A percentile compares a stretch with the other conserved stretches of the same genome.
phyloP scores from a whole-genome alignment of 1,139 yeast genomes.

The Saccharomyces hybrid region DNA sequence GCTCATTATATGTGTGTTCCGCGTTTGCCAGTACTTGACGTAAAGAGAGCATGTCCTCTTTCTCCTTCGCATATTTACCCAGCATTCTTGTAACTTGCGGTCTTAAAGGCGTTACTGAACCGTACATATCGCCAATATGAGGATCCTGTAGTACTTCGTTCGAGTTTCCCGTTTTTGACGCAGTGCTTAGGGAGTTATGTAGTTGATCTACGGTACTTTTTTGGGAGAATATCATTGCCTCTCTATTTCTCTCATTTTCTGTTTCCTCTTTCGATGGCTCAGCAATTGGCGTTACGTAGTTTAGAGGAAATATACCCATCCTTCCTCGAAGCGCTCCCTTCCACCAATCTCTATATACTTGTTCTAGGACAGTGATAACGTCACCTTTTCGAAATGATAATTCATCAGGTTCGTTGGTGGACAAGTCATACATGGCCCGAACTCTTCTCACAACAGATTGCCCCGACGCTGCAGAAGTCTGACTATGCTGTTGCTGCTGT shows the following conservation, averaged over 20 bases:
- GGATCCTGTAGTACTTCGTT: constrained; percentile 43
- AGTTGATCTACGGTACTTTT: constrained; percentile 56
- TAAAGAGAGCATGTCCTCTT: constrained; percentile 65
- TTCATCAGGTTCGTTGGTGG: constrained; percentile 63
- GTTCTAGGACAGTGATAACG: constrained; percentile 74
- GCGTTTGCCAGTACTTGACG: constrained; percentile 65
- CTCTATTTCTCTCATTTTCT: constrained; percentile 36
- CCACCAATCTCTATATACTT: constrained; percentile 94
- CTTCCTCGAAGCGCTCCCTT: constrained; percentile 76
- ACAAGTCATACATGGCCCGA: constrained; percentile 75
- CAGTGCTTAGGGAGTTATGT: constrained; percentile 31
- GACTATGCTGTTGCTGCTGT: constrained; percentile 1
- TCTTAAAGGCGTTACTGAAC: constrained; percentile 60
- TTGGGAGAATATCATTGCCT: constrained; percentile 41
- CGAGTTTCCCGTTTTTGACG: constrained; percentile 30
- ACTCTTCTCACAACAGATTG: constrained; percentile 50
- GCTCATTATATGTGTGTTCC: constrained; percentile 56
- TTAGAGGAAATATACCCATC: constrained; percentile 87
- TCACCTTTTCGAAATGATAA: constrained; percentile 68
- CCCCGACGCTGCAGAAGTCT: constrained; percentile 9
- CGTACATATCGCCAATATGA: constrained; percentile 50
- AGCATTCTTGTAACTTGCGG: constrained; percentile 65
- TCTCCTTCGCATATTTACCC: constrained; percentile 65
- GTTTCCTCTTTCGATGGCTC: constrained; percentile 55
- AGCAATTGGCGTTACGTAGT: constrained; percentile 76